Percentiles rank a stretch among this genome's conserved stretches.
Conservation (phyloP, 768 basidiomycete species). For the Vishniacozyma victoriae region DNA sequence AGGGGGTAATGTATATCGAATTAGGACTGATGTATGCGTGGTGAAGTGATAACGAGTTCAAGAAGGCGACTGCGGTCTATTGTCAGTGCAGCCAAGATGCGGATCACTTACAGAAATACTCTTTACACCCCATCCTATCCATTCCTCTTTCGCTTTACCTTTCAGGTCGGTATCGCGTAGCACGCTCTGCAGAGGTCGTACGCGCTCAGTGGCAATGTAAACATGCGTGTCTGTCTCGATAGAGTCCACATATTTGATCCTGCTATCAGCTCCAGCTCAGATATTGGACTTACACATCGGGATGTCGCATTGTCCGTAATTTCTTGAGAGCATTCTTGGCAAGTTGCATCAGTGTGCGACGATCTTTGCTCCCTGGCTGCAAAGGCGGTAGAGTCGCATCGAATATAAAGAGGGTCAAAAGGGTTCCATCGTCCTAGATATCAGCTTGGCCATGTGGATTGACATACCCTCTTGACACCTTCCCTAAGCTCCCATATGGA, state of each 20-base stretch:
- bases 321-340: conserved; percentile 88
- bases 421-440: conserved; percentile 73
- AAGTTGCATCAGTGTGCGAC: conserved; percentile 62
- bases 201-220: conserved; percentile 91
- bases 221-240: conserved; percentile 81
- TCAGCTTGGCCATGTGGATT: not conserved
- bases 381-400: conserved; percentile 51
- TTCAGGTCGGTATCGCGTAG: conserved; percentile 57
- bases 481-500: conserved; percentile 81
- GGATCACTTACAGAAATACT: conserved; percentile 66
- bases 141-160: conserved; percentile 69
- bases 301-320: conserved; percentile 84
- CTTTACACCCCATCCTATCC: conserved; percentile 89
- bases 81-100: not conserved
- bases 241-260: conserved; percentile 85
- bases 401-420: conserved; percentile 87
- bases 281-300: conserved; percentile 60
- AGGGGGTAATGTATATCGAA: conserved; percentile 81
- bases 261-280: conserved; percentile 3
- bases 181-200: conserved; percentile 64
- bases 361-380: conserved; percentile 48
- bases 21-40: conserved; percentile 52
- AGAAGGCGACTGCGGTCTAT: conserved; percentile 79
- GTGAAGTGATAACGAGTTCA: conserved; percentile 81
- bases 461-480: conserved; percentile 72